Evolutionary conservation across 768 basidiomycete species (phyloP).

Genomic region (Amanita inopinata): DNA sequence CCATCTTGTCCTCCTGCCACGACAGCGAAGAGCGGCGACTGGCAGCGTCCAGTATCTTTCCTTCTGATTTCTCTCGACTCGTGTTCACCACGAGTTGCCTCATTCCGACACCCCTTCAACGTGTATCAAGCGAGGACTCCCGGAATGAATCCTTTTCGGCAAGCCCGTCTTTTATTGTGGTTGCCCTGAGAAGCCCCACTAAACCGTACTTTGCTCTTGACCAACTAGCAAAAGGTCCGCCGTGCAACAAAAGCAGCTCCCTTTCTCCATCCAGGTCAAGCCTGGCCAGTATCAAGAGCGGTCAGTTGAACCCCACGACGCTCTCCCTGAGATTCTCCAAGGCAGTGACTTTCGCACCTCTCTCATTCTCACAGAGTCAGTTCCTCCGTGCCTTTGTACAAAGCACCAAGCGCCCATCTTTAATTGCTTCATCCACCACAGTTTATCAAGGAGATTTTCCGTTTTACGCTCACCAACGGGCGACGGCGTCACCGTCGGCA

Average conservation of each 20-base stretch:
- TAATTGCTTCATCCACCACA: conserved; percentile 24
- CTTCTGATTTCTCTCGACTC: conserved; percentile 36
- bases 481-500: conserved; percentile 54
- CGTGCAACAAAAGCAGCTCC: conserved; percentile 38
- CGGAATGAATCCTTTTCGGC: conserved; percentile 79
- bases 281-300: conserved; percentile 11
- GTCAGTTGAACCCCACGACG: conserved; percentile 24
- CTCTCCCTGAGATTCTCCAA: conserved; percentile 52
- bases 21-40: not conserved
- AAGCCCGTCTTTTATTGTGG: conserved; percentile 26
- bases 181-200: conserved; percentile 17
- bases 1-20: not conserved
- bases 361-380: conserved; percentile 78
- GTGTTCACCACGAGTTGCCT: conserved; percentile 74
- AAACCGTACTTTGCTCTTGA: conserved; percentile 14
- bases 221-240: conserved; percentile 68
- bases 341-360: conserved; percentile 78
- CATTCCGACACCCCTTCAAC: conserved; percentile 36
- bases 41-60: conserved; percentile 10
- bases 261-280: conserved; percentile 14
- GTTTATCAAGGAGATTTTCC: conserved; percentile 76
- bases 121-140: conserved; percentile 60
- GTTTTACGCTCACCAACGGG: conserved; percentile 63
- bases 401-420: not conserved
- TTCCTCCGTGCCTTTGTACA: conserved; percentile 14